Evolutionary conservation across 208 protist genomes (phyloP).

Genomic region (Acanthamoeba royreba): DNA sequence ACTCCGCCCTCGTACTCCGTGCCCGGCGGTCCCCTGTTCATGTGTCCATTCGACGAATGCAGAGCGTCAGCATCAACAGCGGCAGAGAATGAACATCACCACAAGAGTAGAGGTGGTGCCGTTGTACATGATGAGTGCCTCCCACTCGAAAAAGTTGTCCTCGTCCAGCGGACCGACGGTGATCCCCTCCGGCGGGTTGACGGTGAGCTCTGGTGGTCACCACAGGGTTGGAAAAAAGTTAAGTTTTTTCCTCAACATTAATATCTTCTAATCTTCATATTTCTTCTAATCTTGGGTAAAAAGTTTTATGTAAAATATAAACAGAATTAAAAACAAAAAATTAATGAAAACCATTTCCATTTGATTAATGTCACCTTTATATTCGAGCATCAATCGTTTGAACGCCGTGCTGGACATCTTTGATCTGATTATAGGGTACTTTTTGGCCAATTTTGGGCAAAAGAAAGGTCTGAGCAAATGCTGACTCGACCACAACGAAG

Average conservation of each 20-base stretch:
- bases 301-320: not conserved
- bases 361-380: too few relatives aligned
- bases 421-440: not conserved
- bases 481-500: too few relatives aligned
- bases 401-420: conserved; percentile 15
- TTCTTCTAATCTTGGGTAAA: not conserved
- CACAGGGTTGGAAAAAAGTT: not conserved
- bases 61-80: not conserved
- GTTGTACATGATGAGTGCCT: conserved; percentile 82
- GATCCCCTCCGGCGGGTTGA: conserved; percentile 78
- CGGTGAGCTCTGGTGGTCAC: conserved; percentile 58
- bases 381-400: conserved; percentile 39
- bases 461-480: too few relatives aligned
- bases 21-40: not conserved
- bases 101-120: not conserved
- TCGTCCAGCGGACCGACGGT: conserved; percentile 80
- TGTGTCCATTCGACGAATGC: not conserved
- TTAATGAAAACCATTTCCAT: not conserved
- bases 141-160: conserved; percentile 83
- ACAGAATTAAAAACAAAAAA: not conserved
- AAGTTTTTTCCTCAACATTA: not conserved
- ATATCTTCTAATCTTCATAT: too few relatives aligned
- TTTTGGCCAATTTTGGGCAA: not conserved
- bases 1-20: conserved; percentile 72
- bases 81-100: not conserved